phyloP scores from a whole-genome alignment of 306 rosid species.

The Parietaria judaica region DNA sequence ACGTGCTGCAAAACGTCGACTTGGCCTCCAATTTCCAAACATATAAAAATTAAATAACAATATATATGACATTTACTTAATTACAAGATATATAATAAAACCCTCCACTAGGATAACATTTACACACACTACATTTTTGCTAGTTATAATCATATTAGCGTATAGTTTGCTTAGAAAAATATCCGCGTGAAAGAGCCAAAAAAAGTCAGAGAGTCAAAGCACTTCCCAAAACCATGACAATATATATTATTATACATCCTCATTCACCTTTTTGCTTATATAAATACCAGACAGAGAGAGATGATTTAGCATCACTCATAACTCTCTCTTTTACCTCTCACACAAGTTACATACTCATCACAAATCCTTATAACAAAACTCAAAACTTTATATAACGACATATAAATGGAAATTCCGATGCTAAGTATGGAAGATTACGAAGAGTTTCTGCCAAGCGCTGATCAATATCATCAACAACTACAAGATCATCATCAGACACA shows the following conservation, averaged over 20 bases:
- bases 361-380: not conserved
- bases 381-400: not conserved
- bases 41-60: not conserved
- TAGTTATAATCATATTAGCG: not conserved
- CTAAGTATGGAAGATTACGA: not conserved
- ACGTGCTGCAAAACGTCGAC: constrained; percentile 12
- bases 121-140: not conserved
- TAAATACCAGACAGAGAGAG: not conserved
- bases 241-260: not conserved
- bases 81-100: not conserved
- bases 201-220: constrained; percentile 17
- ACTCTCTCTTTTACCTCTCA: not conserved
- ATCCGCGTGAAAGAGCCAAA: constrained; percentile 14
- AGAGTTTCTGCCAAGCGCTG: not conserved
- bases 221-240: not conserved
- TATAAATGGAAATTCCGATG: not conserved
- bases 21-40: not conserved
- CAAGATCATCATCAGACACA: not conserved
- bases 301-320: not conserved
- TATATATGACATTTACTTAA: not conserved
- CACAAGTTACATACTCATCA: too few species aligned
- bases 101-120: not conserved
- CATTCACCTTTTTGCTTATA: not conserved
- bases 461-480: not conserved
- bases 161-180: constrained; percentile 4